These are phyloP conservation scores for Penicillium dipodomyicola DNA, from an alignment of 495 filamentous ascomycete genomes.

Conservation along the genomic window DNA sequence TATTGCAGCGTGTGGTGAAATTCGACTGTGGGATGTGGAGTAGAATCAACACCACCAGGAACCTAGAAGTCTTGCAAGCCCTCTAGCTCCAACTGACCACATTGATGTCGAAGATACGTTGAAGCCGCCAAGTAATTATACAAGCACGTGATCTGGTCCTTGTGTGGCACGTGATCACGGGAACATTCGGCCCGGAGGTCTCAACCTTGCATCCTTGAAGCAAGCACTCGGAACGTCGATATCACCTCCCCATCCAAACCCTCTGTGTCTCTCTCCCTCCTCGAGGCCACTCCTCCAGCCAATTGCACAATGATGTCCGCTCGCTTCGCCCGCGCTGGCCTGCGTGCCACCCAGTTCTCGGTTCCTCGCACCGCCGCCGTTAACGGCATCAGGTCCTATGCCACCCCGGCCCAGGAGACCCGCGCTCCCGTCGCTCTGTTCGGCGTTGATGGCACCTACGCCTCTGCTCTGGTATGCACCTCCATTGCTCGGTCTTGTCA, in stretches of 20 bases:
- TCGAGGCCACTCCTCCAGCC: constrained; percentile 28
- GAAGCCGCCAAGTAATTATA: background rate
- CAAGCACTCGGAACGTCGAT: constrained; percentile 31
- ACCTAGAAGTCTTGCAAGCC: too few species aligned
- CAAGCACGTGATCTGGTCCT: background rate
- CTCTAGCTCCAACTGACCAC: too few species aligned
- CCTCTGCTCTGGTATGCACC: constrained; percentile 82
- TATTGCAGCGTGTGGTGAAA: too few species aligned
- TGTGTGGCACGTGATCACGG: constrained; percentile 35
- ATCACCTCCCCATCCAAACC: constrained; percentile 30
- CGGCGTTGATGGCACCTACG: constrained; percentile 97
- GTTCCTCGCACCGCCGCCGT: constrained; percentile 45
- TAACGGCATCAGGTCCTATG: constrained; percentile 65
- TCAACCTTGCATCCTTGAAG: constrained; percentile 35
- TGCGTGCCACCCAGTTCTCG: constrained; percentile 50
- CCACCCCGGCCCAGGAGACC: constrained; percentile 65
- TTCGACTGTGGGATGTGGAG: too few species aligned
- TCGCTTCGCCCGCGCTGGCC: constrained; percentile 49
- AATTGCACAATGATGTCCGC: constrained; percentile 45
- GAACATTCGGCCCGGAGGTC: constrained; percentile 41
- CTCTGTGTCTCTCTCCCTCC: constrained; percentile 19
- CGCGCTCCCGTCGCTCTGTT: constrained; percentile 89
- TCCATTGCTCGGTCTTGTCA: constrained; percentile 4
- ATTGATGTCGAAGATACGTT: background rate
- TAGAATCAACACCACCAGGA: too few species aligned